Percentiles rank a stretch among this genome's conserved stretches.
Conservation (phyloP, 2,329 filamentous ascomycete species). For the Fusarium sp. region DNA sequence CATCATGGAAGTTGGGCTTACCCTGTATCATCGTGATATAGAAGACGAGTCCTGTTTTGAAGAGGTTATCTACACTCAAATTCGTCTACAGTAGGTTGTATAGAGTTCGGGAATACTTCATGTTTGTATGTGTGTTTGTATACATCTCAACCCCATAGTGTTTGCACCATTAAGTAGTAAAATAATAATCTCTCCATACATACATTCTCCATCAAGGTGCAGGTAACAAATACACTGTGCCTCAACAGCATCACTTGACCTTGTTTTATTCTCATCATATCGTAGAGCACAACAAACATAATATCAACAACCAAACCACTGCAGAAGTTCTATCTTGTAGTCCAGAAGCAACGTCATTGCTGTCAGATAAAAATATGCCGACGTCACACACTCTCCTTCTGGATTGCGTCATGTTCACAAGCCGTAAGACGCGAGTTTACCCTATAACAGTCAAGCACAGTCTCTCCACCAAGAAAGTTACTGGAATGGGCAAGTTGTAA, state of each 20-base stretch:
- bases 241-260: background rate
- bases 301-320: background rate
- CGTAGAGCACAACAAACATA: background rate
- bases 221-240: background rate
- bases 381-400: constrained; percentile 8
- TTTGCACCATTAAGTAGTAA: too few species aligned
- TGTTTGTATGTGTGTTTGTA: background rate
- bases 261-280: background rate
- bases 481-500: constrained; percentile 25
- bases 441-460: constrained; percentile 35
- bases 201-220: background rate
- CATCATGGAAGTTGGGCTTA: constrained; percentile 4
- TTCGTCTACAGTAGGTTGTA: background rate
- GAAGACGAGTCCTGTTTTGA: background rate
- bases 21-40: constrained; percentile 6
- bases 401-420: constrained; percentile 40
- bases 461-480: constrained; percentile 17
- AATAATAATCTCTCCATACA: background rate
- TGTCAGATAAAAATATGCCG: constrained; percentile 8
- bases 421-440: constrained; percentile 20
- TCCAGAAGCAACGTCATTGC: constrained; percentile 23
- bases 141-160: background rate
- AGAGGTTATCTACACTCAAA: too few species aligned
- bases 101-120: rapidly evolving
- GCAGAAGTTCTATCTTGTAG: background rate